Percentiles rank a stretch among this genome's conserved stretches.
phyloP scores from a whole-genome alignment of 805 yeast species.

The Zygotorulaspora sp. region DNA sequence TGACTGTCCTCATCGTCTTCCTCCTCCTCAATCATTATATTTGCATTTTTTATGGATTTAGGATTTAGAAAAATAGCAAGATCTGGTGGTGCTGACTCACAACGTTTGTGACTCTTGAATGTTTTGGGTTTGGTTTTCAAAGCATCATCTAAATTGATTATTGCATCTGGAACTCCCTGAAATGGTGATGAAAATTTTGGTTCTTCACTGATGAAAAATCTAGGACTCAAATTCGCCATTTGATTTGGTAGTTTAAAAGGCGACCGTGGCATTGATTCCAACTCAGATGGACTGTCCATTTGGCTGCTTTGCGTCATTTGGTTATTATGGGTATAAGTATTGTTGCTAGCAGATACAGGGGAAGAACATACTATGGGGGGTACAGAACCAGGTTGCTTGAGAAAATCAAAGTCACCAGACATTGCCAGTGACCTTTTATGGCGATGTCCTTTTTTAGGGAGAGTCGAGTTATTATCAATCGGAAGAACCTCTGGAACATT shows the following conservation, averaged over 20 bases:
- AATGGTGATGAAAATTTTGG: slow-evolving; percentile 30
- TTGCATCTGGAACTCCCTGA: slow-evolving; percentile 46
- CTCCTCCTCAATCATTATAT: slow-evolving; percentile 23
- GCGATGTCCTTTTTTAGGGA: slow-evolving; percentile 55
- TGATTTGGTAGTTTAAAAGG: slow-evolving; percentile 3
- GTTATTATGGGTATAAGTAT: slow-evolving; percentile 17
- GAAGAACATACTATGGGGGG: slow-evolving; percentile 17
- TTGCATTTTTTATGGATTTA: slow-evolving; percentile 3
- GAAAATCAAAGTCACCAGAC: slow-evolving; percentile 73
- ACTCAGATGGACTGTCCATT: background rate
- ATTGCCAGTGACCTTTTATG: slow-evolving; percentile 86
- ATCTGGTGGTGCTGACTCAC: slow-evolving; percentile 55
- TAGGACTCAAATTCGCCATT: slow-evolving; percentile 19
- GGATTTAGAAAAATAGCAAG: slow-evolving; percentile 30
- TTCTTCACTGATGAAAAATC: slow-evolving; percentile 33
- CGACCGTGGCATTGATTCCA: background rate
- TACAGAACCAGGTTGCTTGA: slow-evolving; percentile 26
- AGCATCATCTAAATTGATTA: slow-evolving; percentile 54
- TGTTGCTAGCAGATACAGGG: slow-evolving; percentile 13
- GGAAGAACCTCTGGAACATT: slow-evolving; percentile 14
- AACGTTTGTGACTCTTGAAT: slow-evolving; percentile 42
- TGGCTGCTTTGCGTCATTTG: slow-evolving; percentile 12
- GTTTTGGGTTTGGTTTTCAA: slow-evolving; percentile 37
- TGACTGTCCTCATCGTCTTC: slow-evolving; percentile 10
- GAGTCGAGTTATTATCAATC: slow-evolving; percentile 19